These are phyloP conservation scores for Apiotrichum gamsii DNA, from an alignment of 1,284 basidiomycete species.

Conservation along the genomic window DNA sequence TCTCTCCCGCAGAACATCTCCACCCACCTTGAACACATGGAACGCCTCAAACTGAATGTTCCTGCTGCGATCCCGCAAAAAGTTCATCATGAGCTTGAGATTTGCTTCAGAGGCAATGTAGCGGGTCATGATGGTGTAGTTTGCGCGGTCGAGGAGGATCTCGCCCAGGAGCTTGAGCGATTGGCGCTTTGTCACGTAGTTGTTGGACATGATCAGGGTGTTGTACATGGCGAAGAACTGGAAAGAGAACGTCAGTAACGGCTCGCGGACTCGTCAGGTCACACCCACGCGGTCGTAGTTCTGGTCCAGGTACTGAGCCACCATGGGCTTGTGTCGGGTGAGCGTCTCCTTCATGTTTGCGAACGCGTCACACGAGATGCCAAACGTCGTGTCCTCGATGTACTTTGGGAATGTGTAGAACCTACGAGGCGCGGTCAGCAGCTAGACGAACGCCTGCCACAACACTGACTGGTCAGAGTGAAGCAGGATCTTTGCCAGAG, in stretches of 20 bases:
- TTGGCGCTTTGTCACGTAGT: constrained; percentile 99
- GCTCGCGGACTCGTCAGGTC: not conserved
- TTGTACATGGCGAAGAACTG: constrained; percentile 95
- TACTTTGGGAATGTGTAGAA: constrained; percentile 96
- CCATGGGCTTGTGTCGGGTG: constrained; percentile 93
- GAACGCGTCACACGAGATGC: constrained; percentile 95
- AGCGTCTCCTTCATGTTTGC: constrained; percentile 93
- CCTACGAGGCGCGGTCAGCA: constrained; percentile 51
- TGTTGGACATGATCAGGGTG: constrained; percentile 80
- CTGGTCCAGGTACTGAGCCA: constrained; percentile 89
- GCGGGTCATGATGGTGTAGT: constrained; percentile 97
- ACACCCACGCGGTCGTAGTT: constrained; percentile 82
- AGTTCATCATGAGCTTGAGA: constrained; percentile 99
- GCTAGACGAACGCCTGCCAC: no score
- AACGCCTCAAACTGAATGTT: constrained; percentile 99
- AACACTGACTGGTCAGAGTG: constrained; percentile 79
- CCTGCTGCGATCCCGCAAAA: constrained; percentile 91
- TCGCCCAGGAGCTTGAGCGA: constrained; percentile 97
- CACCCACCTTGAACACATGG: constrained; percentile 93
- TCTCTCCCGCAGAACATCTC: no score
- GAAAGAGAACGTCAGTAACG: not conserved
- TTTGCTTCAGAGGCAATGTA: constrained; percentile 87
- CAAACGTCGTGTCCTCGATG: constrained; percentile 96
- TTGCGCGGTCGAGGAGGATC: constrained; percentile 92
- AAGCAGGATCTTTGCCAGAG: constrained; percentile 80